phyloP scores from a whole-genome alignment of 257 asterid genomes.

The Schizonepeta tenuifolia region DNA sequence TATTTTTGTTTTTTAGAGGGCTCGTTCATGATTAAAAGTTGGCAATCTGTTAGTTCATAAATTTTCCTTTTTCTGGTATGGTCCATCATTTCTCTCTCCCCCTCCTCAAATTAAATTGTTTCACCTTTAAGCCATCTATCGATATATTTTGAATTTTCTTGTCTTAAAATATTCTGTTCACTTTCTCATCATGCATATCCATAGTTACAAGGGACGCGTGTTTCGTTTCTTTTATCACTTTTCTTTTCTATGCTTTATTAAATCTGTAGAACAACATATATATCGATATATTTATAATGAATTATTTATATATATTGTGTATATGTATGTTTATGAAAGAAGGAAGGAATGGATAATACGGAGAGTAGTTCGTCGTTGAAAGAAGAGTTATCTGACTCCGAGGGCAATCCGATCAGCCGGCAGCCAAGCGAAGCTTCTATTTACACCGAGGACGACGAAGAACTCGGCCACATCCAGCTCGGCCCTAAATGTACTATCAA shows the following conservation, averaged over 20 bases:
- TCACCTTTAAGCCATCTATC: background rate
- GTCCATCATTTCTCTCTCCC: background rate
- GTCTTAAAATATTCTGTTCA: background rate
- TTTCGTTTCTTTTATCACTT: background rate
- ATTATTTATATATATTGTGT: background rate
- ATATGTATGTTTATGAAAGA: conserved; percentile 13
- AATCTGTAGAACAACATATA: too few relatives aligned
- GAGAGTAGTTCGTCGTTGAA: conserved; percentile 32
- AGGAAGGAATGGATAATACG: conserved; percentile 17
- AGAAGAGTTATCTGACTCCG: conserved; percentile 38
- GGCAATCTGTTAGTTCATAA: conserved; percentile 19
- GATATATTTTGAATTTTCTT: background rate
- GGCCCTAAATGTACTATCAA: conserved; percentile 50
- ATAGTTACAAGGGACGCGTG: conserved; percentile 1
- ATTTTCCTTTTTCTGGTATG: conserved; percentile 28
- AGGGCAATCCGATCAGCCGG: conserved; percentile 34
- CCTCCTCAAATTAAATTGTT: background rate
- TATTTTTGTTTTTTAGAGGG: background rate
- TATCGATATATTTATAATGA: background rate
- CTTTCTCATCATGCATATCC: background rate
- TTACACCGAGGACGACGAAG: conserved; percentile 50
- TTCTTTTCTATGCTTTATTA: background rate
- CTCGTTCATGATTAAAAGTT: conserved; percentile 22
- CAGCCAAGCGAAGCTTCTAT: conserved; percentile 40
- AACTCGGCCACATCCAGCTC: conserved; percentile 40